A percentile compares a stretch with the other conserved stretches of the same genome.
These are phyloP conservation scores for Arabidopsis hybrid DNA, from an alignment of 441 rosid genomes.

Conservation along the genomic window DNA sequence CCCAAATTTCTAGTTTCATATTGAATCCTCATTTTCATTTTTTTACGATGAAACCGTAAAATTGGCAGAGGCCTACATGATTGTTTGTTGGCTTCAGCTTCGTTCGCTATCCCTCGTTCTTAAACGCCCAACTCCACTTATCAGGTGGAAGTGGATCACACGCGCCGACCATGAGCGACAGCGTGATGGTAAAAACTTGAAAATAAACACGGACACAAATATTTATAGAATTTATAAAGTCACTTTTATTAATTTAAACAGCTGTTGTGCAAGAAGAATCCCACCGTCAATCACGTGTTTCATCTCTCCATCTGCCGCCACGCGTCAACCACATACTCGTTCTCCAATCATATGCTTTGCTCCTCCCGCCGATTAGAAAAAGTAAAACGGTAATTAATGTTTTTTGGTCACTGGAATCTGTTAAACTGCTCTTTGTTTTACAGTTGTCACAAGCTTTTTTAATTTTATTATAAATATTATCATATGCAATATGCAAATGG, in stretches of 20 bases:
- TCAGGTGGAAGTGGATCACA: too few relatives aligned
- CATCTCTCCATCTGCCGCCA: conserved; percentile 22
- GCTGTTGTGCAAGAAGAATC: conserved; percentile 35
- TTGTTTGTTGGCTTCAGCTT: too few relatives aligned
- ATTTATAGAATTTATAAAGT: conserved; percentile 10
- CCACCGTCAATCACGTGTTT: conserved; percentile 48
- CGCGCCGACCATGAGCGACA: too few relatives aligned
- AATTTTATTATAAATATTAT: too few relatives aligned
- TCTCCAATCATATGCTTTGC: conserved; percentile 34
- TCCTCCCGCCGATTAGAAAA: conserved; percentile 27
- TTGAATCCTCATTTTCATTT: too few relatives aligned
- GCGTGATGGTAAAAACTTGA: too few relatives aligned
- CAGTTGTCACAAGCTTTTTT: neutral
- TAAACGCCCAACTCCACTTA: too few relatives aligned
- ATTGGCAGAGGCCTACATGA: too few relatives aligned
- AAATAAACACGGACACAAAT: neutral
- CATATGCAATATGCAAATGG: neutral
- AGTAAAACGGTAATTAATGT: neutral
- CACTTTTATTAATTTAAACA: conserved; percentile 25
- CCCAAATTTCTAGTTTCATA: too few relatives aligned
- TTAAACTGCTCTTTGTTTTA: conserved; percentile 11
- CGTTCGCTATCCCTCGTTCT: too few relatives aligned
- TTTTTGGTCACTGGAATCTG: conserved; percentile 17
- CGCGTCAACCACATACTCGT: conserved; percentile 19
- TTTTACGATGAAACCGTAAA: too few relatives aligned